Evolutionary conservation across 192 early-diverging fungal genomes (phyloP).

Genomic region (Linnemannia hyalina): DNA sequence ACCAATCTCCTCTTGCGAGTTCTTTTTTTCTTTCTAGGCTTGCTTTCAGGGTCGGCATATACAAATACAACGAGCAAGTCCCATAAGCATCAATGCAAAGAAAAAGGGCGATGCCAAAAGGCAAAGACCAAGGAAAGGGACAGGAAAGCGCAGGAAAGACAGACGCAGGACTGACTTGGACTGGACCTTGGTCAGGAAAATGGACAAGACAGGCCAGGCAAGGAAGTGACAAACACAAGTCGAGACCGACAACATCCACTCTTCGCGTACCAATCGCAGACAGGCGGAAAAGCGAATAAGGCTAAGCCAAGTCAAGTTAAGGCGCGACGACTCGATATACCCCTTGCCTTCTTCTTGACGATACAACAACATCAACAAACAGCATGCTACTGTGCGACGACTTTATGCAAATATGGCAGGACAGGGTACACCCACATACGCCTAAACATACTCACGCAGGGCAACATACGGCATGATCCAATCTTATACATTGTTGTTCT

Average conservation of each 20-base stretch:
- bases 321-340: background rate
- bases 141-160: too few relatives aligned
- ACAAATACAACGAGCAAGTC: too few relatives aligned
- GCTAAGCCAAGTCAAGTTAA: background rate
- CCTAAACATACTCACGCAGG: background rate
- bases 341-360: background rate
- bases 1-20: background rate
- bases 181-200: background rate
- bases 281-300: background rate
- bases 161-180: background rate
- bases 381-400: background rate
- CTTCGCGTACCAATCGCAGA: background rate
- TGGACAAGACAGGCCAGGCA: background rate
- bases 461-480: background rate
- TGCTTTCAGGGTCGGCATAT: too few relatives aligned
- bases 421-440: background rate
- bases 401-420: background rate
- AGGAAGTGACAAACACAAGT: background rate
- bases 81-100: too few relatives aligned
- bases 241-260: background rate
- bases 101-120: background rate
- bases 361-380: background rate
- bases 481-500: background rate
- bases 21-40: background rate
- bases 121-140: background rate